These are phyloP conservation scores for Neurospora sp. DNA, from an alignment of 495 filamentous ascomycete species.

Conservation along the genomic window DNA sequence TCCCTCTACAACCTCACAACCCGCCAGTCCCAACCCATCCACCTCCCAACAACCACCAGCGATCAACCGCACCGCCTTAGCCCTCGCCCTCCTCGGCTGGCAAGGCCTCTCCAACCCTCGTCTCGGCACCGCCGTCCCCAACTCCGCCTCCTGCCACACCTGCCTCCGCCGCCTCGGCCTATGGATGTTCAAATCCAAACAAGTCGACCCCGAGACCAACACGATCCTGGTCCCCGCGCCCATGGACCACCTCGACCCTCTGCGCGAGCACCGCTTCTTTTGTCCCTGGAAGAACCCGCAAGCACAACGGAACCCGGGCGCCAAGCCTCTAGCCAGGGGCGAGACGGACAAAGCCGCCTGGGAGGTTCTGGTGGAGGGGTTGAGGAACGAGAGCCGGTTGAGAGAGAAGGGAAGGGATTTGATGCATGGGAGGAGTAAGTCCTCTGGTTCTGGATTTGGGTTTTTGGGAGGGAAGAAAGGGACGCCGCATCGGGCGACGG, in stretches of 20 bases:
- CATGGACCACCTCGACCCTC: slow-evolving; percentile 56
- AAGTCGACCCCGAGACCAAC: slow-evolving; percentile 33
- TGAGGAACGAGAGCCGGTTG: slow-evolving; percentile 38
- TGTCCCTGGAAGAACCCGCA: slow-evolving; percentile 65
- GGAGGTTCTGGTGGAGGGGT: slow-evolving; percentile 33
- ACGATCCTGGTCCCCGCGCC: slow-evolving; percentile 44
- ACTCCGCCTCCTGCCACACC: slow-evolving; percentile 64
- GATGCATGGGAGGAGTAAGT: slow-evolving; percentile 18
- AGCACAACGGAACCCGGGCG: slow-evolving; percentile 44
- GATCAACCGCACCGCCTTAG: slow-evolving; percentile 57
- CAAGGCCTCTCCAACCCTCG: slow-evolving; percentile 55
- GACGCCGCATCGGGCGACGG: slow-evolving; percentile 4
- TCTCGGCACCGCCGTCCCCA: slow-evolving; percentile 41
- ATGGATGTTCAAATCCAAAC: slow-evolving; percentile 77
- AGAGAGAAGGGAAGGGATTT: slow-evolving; percentile 8
- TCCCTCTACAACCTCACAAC: slow-evolving; percentile 7
- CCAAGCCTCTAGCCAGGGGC: slow-evolving; percentile 5
- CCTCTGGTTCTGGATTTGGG: slow-evolving; percentile 1
- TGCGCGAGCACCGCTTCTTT: slow-evolving; percentile 66
- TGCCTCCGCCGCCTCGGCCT: slow-evolving; percentile 86
- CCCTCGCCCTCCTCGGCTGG: slow-evolving; percentile 82
- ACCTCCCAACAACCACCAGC: background rate
- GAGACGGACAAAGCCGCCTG: slow-evolving; percentile 30
- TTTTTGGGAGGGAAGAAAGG: background rate
- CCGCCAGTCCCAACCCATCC: background rate